phyloP scores from a whole-genome alignment of 768 basidiomycete species.

The Tricholoma matsutake region DNA sequence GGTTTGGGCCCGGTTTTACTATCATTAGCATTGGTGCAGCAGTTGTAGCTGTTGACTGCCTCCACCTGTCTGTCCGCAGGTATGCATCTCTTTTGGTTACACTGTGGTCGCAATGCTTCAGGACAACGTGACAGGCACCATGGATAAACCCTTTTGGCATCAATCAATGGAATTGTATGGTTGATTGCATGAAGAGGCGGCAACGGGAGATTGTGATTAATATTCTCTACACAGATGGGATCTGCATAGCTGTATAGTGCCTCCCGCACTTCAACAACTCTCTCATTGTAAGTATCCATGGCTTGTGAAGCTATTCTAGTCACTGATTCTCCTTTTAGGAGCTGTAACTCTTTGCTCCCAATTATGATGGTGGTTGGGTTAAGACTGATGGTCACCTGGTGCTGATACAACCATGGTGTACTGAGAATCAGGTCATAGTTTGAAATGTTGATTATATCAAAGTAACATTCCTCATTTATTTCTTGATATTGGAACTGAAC shows the following conservation, averaged over 20 bases:
- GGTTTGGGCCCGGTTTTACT: not conserved
- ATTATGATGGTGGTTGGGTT: too few species aligned
- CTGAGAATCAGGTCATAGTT: too few species aligned
- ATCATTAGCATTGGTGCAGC: constrained; percentile 29
- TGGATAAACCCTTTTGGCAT: constrained; percentile 14
- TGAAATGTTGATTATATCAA: constrained; percentile 37
- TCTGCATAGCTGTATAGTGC: too few species aligned
- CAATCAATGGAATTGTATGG: constrained; percentile 38
- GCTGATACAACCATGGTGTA: too few species aligned
- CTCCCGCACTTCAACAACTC: too few species aligned
- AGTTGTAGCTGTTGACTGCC: constrained; percentile 29
- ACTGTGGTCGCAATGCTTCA: constrained; percentile 29
- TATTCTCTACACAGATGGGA: constrained; percentile 18
- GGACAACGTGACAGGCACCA: constrained; percentile 37
- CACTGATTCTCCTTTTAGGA: too few species aligned
- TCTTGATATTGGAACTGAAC: not conserved
- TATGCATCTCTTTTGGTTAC: constrained; percentile 29
- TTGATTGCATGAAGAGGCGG: constrained; percentile 40
- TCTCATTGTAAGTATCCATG: too few species aligned
- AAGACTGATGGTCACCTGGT: too few species aligned
- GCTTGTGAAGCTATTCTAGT: too few species aligned
- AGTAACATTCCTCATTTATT: constrained; percentile 15
- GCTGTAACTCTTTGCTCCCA: too few species aligned
- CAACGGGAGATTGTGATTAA: constrained; percentile 25
- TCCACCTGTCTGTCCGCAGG: constrained; percentile 24